Conservation (phyloP, 495 filamentous ascomycete species). For the Penicillium coprophilum region DNA sequence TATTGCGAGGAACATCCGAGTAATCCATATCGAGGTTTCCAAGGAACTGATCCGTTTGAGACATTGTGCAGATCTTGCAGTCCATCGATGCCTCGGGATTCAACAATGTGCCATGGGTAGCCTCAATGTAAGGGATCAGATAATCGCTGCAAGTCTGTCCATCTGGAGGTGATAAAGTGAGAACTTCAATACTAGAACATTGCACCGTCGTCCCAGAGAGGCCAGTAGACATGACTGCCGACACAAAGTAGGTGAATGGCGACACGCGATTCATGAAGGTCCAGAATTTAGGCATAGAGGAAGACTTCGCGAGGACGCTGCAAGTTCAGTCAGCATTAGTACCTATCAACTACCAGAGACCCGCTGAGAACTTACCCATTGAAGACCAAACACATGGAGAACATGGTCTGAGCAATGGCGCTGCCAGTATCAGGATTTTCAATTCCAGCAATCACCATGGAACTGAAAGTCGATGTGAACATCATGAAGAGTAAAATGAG, state of each 20-base stretch:
- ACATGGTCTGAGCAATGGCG: constrained; percentile 65
- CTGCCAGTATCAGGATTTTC: constrained; percentile 64
- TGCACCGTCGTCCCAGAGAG: constrained; percentile 57
- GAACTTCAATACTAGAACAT: constrained; percentile 62
- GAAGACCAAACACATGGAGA: constrained; percentile 68
- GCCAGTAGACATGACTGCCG: constrained; percentile 59
- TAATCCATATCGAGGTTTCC: constrained; percentile 48
- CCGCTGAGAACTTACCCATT: constrained; percentile 45
- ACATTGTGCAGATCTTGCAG: constrained; percentile 63
- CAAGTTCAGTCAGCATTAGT: constrained; percentile 11
- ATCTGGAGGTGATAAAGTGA: constrained; percentile 52
- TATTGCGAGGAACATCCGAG: constrained; percentile 64
- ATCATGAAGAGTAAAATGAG: constrained; percentile 49
- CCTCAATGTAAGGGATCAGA: constrained; percentile 49
- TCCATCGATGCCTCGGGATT: constrained; percentile 49
- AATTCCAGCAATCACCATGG: constrained; percentile 66
- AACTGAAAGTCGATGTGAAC: constrained; percentile 53
- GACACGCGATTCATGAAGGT: constrained; percentile 82
- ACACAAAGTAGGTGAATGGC: constrained; percentile 71
- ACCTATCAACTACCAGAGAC: not conserved
- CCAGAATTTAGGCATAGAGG: constrained; percentile 69
- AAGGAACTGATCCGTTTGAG: constrained; percentile 63
- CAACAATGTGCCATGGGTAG: constrained; percentile 52
- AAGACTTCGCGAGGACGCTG: constrained; percentile 67
- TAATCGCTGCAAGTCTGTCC: constrained; percentile 60